phyloP scores from a whole-genome alignment of 2,329 filamentous ascomycete species.

The Claviceps pusilla region DNA sequence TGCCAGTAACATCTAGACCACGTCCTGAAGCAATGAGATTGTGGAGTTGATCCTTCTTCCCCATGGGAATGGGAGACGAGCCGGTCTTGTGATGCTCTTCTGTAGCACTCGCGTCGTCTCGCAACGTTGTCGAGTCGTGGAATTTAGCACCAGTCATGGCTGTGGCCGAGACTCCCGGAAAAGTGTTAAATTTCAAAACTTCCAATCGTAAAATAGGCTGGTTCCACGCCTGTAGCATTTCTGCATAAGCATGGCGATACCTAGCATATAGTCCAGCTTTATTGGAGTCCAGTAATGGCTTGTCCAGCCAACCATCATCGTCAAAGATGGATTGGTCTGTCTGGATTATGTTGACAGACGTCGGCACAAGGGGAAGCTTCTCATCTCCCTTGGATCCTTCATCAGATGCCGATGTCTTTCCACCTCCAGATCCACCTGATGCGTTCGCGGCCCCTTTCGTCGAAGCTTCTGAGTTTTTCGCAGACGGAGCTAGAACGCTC shows the following conservation, averaged over 20 bases:
- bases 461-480: conserved; percentile 24
- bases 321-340: conserved; percentile 52
- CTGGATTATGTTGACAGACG: conserved; percentile 37
- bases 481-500: conserved; percentile 35
- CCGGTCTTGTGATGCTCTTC: conserved; percentile 22
- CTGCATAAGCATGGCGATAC: conserved; percentile 53
- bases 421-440: conserved; percentile 29
- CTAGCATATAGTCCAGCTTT: conserved; percentile 36
- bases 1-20: conserved; percentile 47
- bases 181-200: conserved; percentile 53
- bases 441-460: conserved; percentile 33
- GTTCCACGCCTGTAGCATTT: conserved; percentile 52
- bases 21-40: conserved; percentile 35
- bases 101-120: conserved; percentile 23
- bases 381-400: conserved; percentile 36
- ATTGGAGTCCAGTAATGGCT: conserved; percentile 39
- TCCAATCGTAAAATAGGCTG: conserved; percentile 48
- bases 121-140: conserved; percentile 22
- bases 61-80: conserved; percentile 39
- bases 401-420: conserved; percentile 38
- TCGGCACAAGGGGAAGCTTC: conserved; percentile 30
- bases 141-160: conserved; percentile 18
- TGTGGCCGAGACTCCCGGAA: conserved; percentile 31
- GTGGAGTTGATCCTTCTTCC: conserved; percentile 38
- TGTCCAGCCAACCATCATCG: conserved; percentile 49